Conservation (phyloP, 805 yeast genomes). For the Allodekkera sacchari region DNA sequence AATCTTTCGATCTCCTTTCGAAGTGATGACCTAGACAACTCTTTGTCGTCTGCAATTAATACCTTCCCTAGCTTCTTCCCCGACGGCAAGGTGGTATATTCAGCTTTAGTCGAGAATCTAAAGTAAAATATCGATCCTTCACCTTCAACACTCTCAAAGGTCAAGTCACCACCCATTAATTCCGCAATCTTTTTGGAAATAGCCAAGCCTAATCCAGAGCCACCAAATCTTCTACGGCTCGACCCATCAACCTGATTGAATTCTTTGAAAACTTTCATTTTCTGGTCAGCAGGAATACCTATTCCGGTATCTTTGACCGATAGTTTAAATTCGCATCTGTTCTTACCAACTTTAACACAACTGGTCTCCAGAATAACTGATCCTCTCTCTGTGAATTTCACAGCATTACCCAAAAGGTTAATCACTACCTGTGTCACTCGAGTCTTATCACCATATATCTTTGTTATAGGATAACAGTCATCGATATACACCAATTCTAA, state of each 20-base stretch:
- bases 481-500: conserved; percentile 38
- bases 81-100: too few relatives aligned
- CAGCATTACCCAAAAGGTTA: conserved; percentile 45
- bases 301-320: conserved; percentile 44
- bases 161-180: conserved; percentile 55
- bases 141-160: conserved; percentile 37
- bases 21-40: conserved; percentile 26
- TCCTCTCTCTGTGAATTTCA: conserved; percentile 40
- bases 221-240: conserved; percentile 42
- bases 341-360: conserved; percentile 22
- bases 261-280: conserved; percentile 41
- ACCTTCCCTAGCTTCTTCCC: too few relatives aligned
- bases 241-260: conserved; percentile 52
- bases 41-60: conserved; percentile 26
- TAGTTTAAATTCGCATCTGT: conserved; percentile 31
- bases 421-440: conserved; percentile 43
- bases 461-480: conserved; percentile 29
- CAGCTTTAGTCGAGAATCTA: conserved; percentile 24
- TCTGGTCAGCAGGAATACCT: conserved; percentile 39
- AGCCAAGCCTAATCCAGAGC: conserved; percentile 65
- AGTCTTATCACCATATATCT: conserved; percentile 39
- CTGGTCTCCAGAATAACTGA: conserved; percentile 29
- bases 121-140: conserved; percentile 39
- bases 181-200: conserved; percentile 80
- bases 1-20: conserved; percentile 25